A percentile compares a stretch with the other conserved stretches of the same genome.
Conservation (phyloP, 495 filamentous ascomycete species). For the Penicillium cataractarum region DNA sequence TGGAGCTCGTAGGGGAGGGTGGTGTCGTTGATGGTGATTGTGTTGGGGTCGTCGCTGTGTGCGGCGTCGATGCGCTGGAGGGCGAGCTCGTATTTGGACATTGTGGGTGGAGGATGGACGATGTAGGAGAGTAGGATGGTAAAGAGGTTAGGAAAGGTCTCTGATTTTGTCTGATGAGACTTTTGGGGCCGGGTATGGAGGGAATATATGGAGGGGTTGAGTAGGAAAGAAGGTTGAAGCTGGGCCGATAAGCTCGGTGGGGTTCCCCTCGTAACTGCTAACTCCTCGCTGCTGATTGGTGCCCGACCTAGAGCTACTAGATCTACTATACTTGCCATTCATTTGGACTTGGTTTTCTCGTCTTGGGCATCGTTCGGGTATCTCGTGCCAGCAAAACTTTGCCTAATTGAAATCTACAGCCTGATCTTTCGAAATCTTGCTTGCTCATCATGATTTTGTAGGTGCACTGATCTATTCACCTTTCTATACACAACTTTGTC, state of each 20-base stretch:
- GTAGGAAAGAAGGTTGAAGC: neutral
- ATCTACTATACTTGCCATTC: neutral
- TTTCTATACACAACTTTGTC: neutral
- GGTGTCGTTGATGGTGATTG: slow-evolving; percentile 25
- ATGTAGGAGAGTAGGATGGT: neutral
- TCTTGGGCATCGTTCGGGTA: too few relatives aligned
- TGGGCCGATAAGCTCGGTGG: slow-evolving; percentile 1
- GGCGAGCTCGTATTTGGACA: slow-evolving; percentile 49
- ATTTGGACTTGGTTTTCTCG: neutral
- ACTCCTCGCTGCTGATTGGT: neutral
- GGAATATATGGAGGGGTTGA: neutral
- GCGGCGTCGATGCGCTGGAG: slow-evolving; percentile 70
- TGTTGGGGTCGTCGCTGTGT: slow-evolving; percentile 69
- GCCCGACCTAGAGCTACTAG: neutral
- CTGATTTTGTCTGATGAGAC: neutral
- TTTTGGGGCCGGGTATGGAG: neutral
- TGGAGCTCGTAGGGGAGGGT: slow-evolving; percentile 71
- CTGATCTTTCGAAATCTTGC: too few relatives aligned
- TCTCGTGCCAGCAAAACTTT: too few relatives aligned
- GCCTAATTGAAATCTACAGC: too few relatives aligned
- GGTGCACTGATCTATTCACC: neutral
- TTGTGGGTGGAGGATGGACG: slow-evolving; percentile 7
- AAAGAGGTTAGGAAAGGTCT: neutral
- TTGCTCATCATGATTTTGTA: too few relatives aligned
- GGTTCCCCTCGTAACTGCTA: neutral